Percentiles rank a stretch among this genome's conserved stretches.
Evolutionary conservation across 805 yeast genomes (phyloP).

Genomic region (Saccharomycopsis sp.): DNA sequence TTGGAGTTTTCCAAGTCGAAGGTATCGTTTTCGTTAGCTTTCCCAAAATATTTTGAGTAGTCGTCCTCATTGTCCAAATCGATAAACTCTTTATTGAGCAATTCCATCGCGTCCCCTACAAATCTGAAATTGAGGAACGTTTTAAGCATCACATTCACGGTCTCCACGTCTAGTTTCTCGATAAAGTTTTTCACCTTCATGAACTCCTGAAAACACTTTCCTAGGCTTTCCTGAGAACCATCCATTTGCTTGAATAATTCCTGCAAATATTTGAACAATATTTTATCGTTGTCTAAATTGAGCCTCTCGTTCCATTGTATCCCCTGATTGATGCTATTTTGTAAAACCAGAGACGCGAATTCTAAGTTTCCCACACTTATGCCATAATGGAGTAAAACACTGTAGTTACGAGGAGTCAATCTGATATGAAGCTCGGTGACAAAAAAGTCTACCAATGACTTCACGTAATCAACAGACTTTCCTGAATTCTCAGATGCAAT

Average conservation of each 20-base stretch:
- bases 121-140: conserved; percentile 31
- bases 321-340: conserved; percentile 29
- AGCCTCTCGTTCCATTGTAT: conserved; percentile 37
- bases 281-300: conserved; percentile 20
- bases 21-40: conserved; percentile 22
- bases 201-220: conserved; percentile 26
- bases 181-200: conserved; percentile 35
- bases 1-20: conserved; percentile 23
- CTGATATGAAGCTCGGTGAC: conserved; percentile 28
- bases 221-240: conserved; percentile 20
- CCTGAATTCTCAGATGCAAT: conserved; percentile 7
- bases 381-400: conserved; percentile 31
- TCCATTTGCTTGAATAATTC: conserved; percentile 22
- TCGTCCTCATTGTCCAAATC: conserved; percentile 20
- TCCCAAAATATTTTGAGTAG: conserved; percentile 20
- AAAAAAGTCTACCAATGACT: conserved; percentile 27
- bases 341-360: conserved; percentile 25
- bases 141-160: conserved; percentile 33
- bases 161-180: conserved; percentile 29
- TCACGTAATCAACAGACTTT: conserved; percentile 9
- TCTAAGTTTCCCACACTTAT: conserved; percentile 26
- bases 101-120: conserved; percentile 34
- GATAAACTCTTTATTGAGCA: conserved; percentile 37
- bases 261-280: conserved; percentile 22
- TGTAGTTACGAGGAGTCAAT: conserved; percentile 32